Evolutionary conservation across 768 basidiomycete genomes (phyloP), one percentile per base, ranked within the genome.

Genomic region (Chalciporus piperatus): DNA sequence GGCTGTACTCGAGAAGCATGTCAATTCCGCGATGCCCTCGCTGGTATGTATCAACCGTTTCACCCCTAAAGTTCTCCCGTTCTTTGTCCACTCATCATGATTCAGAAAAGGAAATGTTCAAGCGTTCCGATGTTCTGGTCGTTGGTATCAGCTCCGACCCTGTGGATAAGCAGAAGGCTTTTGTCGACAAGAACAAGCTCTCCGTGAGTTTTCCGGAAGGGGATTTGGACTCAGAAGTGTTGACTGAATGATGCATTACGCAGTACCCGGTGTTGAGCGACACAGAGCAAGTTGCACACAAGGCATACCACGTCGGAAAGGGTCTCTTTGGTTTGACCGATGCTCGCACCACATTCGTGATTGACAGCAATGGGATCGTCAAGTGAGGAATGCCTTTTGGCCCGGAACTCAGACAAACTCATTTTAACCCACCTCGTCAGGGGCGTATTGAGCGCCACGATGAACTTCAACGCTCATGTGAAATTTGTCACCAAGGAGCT

Each of bases 1-100:
- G 89, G 86, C 6, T 92, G 92, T 68, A 94, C 88, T 16, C 84
- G 78, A 60, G 84, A 93, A 67, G 90, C 86, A 2, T 92, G 89
- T 60, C 76, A 83, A 47, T 92, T 94, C 68, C 80, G 91, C 22
- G 87, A 93, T 71, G 89, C 89, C 3, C 70, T 89, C 39, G 79
- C 73, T 32, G 81, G 87, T 87, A 51, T 50, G 79, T 64, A 4
- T 27, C 20, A 64, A 3, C 25, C 20, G 5, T 48, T 41, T 43
- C 45, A 17, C 35, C 41, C 17, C 30, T 41, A 54, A 33, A 43
- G 14, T 37, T 51, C 38, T 30, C 14, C n/a, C 16, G n/a, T 28
- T 51, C 19, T 33, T 48, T 45, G 11, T 33, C 37, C 28, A 11
- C 50, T 9, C 8, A 23, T 11, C 25, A 3, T 32, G 32, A n/a